These are phyloP conservation scores for Vanilla planifolia DNA, from an alignment of 106 monocot species.

Conservation along the genomic window DNA sequence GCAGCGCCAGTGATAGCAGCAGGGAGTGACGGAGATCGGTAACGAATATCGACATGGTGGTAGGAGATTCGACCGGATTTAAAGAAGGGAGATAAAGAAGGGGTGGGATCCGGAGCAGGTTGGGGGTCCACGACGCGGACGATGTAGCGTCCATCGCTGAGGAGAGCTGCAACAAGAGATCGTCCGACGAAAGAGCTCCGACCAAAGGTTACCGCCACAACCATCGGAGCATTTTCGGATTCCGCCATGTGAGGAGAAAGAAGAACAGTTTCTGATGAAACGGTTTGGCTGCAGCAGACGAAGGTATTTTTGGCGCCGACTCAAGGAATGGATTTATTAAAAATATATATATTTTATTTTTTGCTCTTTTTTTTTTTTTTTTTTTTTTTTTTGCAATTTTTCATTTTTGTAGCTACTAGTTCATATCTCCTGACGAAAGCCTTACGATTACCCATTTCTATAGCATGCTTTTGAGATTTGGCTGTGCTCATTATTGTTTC, in stretches of 20 bases:
- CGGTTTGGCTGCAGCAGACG: no score
- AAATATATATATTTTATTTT: no score
- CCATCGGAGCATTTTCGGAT: not conserved
- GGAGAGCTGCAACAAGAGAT: slow-evolving; percentile 31
- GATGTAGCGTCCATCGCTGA: slow-evolving; percentile 24
- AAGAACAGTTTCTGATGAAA: no score
- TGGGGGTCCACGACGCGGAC: slow-evolving; percentile 44
- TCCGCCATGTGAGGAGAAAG: not conserved
- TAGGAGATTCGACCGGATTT: slow-evolving; percentile 12
- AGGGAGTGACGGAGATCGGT: slow-evolving; percentile 18
- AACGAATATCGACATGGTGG: slow-evolving; percentile 15
- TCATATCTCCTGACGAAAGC: no score
- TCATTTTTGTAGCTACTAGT: no score
- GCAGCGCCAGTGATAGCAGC: slow-evolving; percentile 29
- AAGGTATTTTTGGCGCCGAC: no score
- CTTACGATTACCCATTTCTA: no score
- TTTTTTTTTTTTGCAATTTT: no score
- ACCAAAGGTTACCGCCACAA: slow-evolving; percentile 40
- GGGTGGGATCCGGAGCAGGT: slow-evolving; percentile 13
- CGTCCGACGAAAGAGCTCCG: slow-evolving; percentile 35
- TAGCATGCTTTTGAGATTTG: no score
- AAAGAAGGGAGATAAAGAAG: slow-evolving; percentile 4
- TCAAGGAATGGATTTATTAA: no score
- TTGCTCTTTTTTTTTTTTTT: no score
- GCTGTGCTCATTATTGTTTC: no score